A percentile compares a stretch with the other conserved stretches of the same genome.
Conservation (phyloP, 805 yeast genomes). For the Metahyphopichia silvanorum region DNA sequence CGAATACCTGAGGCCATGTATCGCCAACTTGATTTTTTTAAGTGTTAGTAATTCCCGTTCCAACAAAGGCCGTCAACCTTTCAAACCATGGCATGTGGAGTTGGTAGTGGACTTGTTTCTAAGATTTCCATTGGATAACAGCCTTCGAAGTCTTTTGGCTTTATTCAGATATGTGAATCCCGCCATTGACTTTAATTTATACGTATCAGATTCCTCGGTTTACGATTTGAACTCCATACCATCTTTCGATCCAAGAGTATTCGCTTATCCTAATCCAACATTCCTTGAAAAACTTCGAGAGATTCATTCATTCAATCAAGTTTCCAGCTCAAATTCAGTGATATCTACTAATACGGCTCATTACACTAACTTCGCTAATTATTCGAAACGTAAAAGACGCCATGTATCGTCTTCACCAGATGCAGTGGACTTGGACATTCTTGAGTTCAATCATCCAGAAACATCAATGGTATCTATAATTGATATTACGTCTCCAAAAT, state of each 20-base stretch:
- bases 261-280: conserved; percentile 20
- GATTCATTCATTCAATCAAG: conserved; percentile 1
- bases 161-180: conserved; percentile 20
- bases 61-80: conserved; percentile 4
- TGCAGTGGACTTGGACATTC: conserved; percentile 9
- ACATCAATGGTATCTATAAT: conserved; percentile 9
- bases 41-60: conserved; percentile 5
- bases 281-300: conserved; percentile 9
- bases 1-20: conserved; percentile 20
- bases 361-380: conserved; percentile 11
- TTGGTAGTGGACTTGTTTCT: conserved; percentile 21
- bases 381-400: conserved; percentile 9
- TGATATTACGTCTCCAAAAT: conserved; percentile 15
- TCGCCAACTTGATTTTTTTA: conserved; percentile 18
- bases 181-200: conserved; percentile 10
- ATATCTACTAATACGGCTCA: conserved; percentile 9
- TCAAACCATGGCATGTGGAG: conserved; percentile 29
- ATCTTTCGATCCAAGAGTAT: conserved; percentile 15
- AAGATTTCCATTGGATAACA: conserved; percentile 30
- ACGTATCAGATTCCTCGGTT: conserved; percentile 3
- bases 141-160: conserved; percentile 18
- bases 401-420: conserved; percentile 2
- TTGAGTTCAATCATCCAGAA: conserved; percentile 6
- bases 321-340: background rate
- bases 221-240: conserved; percentile 14